Evolutionary conservation across 23 red algal genomes (phyloP), one percentile per base, ranked within the genome.

Genomic region (Gracilariopsis chorda): DNA sequence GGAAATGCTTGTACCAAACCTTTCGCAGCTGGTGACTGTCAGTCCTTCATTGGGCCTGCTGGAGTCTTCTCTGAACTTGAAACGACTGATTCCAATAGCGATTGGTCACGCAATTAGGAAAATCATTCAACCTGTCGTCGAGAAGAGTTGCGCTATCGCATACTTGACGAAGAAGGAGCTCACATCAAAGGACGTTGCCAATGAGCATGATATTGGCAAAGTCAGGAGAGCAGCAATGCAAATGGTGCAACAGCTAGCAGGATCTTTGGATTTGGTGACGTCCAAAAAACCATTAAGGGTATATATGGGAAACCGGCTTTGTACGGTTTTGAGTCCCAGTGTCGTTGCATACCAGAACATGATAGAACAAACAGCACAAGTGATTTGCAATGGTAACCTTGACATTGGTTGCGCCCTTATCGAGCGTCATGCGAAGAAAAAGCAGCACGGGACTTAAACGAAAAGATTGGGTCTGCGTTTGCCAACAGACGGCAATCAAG

Each of bases 91-190:
- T 40, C 92, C 96, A 7, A 44, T 95, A 1, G 96, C 93, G 2
- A 82, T 98, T 24, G 96, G 95, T 77, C 93, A 93, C 3, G 96
- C 96, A 27, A 87, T 98, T 69, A 81, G 96, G 5, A 93, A 98
- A 78, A 95, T 96, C 28, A 98, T 96, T 55, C 88, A 98, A 45
- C 96, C 96, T 48, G 96, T 96, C 39, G 93, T 95, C 13, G 93
- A 98, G 75, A 80, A 93, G n/a, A 94, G 85, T 28, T 92, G 88
- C 20, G 62, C 85, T 7, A 95, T 98, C 37, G 92, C 96, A 12
- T 87, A 81, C 74, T 74, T 98, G 20, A 99, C 97, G 29, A 99
- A 90, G 17, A 73, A 92, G 67, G 96, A 98, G 77, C 82, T 98
- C 17, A 93, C 95, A 20, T 70, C 88, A 7, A 98, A 98, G 47